Evolutionary conservation across 805 yeast species (phyloP).

Genomic region (Kuraishia cidri): DNA sequence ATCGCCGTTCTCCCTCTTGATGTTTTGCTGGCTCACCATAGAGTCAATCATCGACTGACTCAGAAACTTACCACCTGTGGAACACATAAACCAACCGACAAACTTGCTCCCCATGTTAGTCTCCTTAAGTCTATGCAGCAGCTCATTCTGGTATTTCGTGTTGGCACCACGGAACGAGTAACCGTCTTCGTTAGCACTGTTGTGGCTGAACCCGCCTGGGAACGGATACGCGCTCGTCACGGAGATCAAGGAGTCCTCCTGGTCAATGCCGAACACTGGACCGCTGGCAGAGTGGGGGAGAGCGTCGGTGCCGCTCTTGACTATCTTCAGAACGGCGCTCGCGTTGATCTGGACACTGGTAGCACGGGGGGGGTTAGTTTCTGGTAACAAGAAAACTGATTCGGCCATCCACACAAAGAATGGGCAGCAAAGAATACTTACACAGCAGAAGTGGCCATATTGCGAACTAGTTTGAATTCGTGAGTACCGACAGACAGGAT

Average conservation of each 20-base stretch:
- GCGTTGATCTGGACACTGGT: slow-evolving; percentile 35
- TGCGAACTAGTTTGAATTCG: too few relatives aligned
- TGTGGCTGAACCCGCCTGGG: slow-evolving; percentile 28
- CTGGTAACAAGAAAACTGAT: too few relatives aligned
- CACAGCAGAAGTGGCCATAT: too few relatives aligned
- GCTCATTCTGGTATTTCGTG: slow-evolving; percentile 57
- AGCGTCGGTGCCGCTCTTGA: slow-evolving; percentile 59
- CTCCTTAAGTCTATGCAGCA: slow-evolving; percentile 50
- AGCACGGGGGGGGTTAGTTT: too few relatives aligned
- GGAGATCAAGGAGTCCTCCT: slow-evolving; percentile 36
- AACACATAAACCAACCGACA: slow-evolving; percentile 76
- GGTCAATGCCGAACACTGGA: slow-evolving; percentile 67
- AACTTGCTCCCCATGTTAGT: slow-evolving; percentile 61
- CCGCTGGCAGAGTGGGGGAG: slow-evolving; percentile 60
- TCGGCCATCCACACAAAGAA: too few relatives aligned
- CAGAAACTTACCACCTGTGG: slow-evolving; percentile 61
- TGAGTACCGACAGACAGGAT: too few relatives aligned
- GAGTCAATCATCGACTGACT: slow-evolving; percentile 61
- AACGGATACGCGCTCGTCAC: slow-evolving; percentile 59
- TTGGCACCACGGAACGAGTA: slow-evolving; percentile 53
- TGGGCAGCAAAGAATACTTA: too few relatives aligned
- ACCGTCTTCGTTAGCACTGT: slow-evolving; percentile 50
- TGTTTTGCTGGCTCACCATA: slow-evolving; percentile 50
- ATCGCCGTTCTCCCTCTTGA: slow-evolving; percentile 15
- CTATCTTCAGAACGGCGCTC: slow-evolving; percentile 47